Percentiles rank a stretch among this genome's conserved stretches.
These are phyloP conservation scores for Capronia epimyces DNA, from an alignment of 2,329 filamentous ascomycete species.

Conservation along the genomic window DNA sequence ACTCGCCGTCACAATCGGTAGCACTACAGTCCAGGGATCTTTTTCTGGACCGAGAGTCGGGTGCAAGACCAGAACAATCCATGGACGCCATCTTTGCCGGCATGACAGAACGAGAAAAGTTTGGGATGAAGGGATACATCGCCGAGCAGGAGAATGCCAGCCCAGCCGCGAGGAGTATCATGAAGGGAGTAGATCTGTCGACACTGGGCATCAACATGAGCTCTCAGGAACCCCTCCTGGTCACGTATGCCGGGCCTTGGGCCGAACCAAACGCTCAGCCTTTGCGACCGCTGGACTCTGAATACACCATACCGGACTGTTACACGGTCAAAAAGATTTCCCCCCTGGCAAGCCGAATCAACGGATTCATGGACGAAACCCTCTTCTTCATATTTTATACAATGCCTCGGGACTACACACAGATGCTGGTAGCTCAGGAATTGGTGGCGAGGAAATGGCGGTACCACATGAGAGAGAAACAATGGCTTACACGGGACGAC, in stretches of 20 bases:
- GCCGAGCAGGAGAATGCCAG: conserved; percentile 48
- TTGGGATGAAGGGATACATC: conserved; percentile 55
- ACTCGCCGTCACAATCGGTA: conserved; percentile 31
- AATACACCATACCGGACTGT: conserved; percentile 58
- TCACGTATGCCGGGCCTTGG: conserved; percentile 60
- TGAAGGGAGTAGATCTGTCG: conserved; percentile 2
- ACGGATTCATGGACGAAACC: conserved; percentile 58
- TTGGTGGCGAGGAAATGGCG: conserved; percentile 52
- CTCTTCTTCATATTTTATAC: conserved; percentile 67
- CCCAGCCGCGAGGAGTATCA: conserved; percentile 41
- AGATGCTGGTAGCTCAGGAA: conserved; percentile 61
- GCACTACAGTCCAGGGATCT: conserved; percentile 29
- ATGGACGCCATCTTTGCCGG: conserved; percentile 34
- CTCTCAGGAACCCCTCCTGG: conserved; percentile 52
- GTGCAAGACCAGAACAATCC: conserved; percentile 30
- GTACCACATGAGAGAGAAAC: conserved; percentile 49
- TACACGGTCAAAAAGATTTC: conserved; percentile 64
- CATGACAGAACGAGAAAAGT: conserved; percentile 46
- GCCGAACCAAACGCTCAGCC: conserved; percentile 52
- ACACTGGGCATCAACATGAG: conserved; percentile 59
- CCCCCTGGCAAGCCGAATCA: conserved; percentile 53
- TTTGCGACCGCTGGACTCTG: conserved; percentile 51
- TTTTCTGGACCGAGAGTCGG: conserved; percentile 33
- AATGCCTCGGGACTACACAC: conserved; percentile 59
- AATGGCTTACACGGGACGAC: conserved; percentile 49